phyloP scores from a whole-genome alignment of 1,284 basidiomycete genomes.

The Microbotryomycetes sp. region DNA sequence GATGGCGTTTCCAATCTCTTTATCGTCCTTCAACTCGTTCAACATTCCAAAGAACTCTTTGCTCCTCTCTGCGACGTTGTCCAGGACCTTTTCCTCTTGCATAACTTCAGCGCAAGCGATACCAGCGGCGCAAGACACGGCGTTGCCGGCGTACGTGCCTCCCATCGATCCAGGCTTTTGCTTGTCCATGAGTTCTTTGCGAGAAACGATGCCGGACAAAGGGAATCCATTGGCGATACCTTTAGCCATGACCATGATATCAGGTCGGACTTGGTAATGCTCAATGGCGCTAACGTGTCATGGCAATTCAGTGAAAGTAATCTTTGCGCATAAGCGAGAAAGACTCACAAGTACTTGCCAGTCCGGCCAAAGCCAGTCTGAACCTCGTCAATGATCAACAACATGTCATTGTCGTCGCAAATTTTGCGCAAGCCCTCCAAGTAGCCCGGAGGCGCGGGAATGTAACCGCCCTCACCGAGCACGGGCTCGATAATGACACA shows the following conservation, averaged over 20 bases:
- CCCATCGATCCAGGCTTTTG: conserved; percentile 68
- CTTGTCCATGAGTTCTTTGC: conserved; percentile 72
- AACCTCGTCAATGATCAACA: conserved; percentile 43
- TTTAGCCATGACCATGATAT: conserved; percentile 86
- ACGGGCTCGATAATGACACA: conserved; percentile 89
- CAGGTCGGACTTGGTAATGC: conserved; percentile 67
- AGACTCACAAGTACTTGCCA: conserved; percentile 62
- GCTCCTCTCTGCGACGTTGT: conserved; percentile 66
- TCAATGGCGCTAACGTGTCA: conserved; percentile 39
- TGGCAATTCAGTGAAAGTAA: background rate
- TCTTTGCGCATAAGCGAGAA: background rate
- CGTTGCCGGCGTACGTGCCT: conserved; percentile 76
- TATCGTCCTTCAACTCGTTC: conserved; percentile 44
- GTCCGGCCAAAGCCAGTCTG: conserved; percentile 86
- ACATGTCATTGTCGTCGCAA: conserved; percentile 77
- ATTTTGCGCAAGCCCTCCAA: conserved; percentile 69
- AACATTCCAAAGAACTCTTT: conserved; percentile 61
- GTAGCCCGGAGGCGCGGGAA: conserved; percentile 75
- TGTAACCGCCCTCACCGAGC: conserved; percentile 64
- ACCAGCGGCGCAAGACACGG: conserved; percentile 79
- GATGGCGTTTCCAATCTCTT: conserved; percentile 39
- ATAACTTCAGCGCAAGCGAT: conserved; percentile 71
- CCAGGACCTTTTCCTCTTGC: conserved; percentile 63
- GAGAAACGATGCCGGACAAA: conserved; percentile 72
- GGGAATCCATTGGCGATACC: conserved; percentile 93